phyloP scores from a whole-genome alignment of 805 yeast genomes.

The Metschnikowia henanensis region DNA sequence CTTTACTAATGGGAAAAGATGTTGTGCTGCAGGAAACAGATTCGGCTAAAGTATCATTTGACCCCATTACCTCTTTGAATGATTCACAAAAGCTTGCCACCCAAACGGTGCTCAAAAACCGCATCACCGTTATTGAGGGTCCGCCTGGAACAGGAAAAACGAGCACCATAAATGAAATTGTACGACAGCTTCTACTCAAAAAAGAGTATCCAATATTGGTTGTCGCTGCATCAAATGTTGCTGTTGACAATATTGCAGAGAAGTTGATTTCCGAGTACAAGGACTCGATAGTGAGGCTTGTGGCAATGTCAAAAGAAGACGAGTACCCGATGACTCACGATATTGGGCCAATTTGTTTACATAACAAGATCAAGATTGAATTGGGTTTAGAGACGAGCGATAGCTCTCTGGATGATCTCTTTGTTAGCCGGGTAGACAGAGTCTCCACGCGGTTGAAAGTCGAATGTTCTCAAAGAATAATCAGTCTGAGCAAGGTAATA shows the following conservation, averaged over 20 bases:
- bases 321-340: conserved; percentile 59
- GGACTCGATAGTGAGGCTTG: conserved; percentile 53
- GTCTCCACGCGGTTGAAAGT: conserved; percentile 33
- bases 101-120: conserved; percentile 16
- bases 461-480: conserved; percentile 45
- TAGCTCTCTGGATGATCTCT: too few relatives aligned
- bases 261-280: conserved; percentile 51
- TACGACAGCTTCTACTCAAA: conserved; percentile 61
- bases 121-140: conserved; percentile 53
- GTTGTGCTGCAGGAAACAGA: conserved; percentile 5
- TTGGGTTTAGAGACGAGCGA: too few relatives aligned
- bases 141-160: conserved; percentile 95
- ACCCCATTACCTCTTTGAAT: conserved; percentile 40
- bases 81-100: conserved; percentile 80
- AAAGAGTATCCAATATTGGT: conserved; percentile 55
- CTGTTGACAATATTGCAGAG: conserved; percentile 72
- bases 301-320: conserved; percentile 55
- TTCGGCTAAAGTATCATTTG: too few relatives aligned
- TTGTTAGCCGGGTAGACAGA: too few relatives aligned
- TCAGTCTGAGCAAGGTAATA: conserved; percentile 37
- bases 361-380: conserved; percentile 39
- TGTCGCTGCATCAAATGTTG: conserved; percentile 72
- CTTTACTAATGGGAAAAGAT: background rate
- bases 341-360: conserved; percentile 58
- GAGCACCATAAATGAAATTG: conserved; percentile 87